Base-by-base conservation (phyloP, 441 rosid species). In the Croton laevigatus region DNA sequence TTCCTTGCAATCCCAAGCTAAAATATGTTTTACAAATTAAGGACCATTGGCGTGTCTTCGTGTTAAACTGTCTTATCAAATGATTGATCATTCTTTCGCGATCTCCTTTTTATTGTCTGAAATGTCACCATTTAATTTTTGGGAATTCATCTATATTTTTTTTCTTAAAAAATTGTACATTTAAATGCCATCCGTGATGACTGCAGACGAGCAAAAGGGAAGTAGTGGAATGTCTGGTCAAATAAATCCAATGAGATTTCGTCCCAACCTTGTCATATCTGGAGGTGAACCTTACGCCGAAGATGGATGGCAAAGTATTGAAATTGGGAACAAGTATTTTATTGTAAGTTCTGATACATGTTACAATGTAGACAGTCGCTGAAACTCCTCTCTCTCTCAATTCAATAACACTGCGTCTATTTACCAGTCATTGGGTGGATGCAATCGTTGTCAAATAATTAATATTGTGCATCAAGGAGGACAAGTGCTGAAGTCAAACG, bases 401-500 rank as follows among this genome's bases (percentile, higher is more conserved):
- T 34, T 20, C 27, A 51, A 71, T 38, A 2, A 3, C 38, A 20
- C 49, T 69, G 57, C 45, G 61, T 34, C 59, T 8, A 44, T 45
- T 27, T 53, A 72, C 55, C 87, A 94, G 99, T 90, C 91, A 4
- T 68, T 90, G 76, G 99, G 99, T 37, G 98, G 99, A 62, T 94
- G 99, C 87, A 88, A 83, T 79, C 89, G 97, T 38, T 92, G 98
- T 85, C 96, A 94, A 73, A 86, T 84, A 93, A 86, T 88, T 72
- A 90, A 90, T 78, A 54, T 88, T 65, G 73, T 63, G 61, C 78
- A 74, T 45, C 80, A 85, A 76, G 80, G 71, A 62, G 96, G 93
- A 71, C 81, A 73, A 80, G 89, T 86, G 70, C 81, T 64, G 75
- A 92, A 82, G 80, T 84, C 97, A 49, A 94, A 79, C 0, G 96